Evolutionary conservation across 331 rosid species (phyloP).

Genomic region (Pyracantha coccinea): DNA sequence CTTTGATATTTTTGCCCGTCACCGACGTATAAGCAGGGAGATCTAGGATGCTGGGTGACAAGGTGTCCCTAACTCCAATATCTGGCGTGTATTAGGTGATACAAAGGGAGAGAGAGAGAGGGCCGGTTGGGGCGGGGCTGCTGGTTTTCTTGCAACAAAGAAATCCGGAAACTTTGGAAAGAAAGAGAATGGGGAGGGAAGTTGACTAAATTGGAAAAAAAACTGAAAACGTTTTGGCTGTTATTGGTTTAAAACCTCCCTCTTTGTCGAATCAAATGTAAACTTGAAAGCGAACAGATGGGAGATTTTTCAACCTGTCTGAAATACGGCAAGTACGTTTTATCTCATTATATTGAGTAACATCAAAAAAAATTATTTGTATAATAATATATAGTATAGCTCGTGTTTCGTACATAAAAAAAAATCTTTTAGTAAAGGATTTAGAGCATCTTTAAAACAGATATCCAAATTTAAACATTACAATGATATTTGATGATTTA

Average conservation of each 20-base stretch:
- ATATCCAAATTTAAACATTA: too few relatives aligned
- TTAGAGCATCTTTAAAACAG: too few relatives aligned
- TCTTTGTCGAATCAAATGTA: too few relatives aligned
- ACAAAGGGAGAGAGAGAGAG: slow-evolving; percentile 9
- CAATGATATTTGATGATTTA: too few relatives aligned
- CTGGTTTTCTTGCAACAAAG: background rate
- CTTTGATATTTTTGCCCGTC: slow-evolving; percentile 11
- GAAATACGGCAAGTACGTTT: too few relatives aligned
- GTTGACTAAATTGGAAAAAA: background rate
- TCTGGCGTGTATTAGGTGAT: slow-evolving; percentile 2
- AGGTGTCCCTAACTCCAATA: slow-evolving; percentile 10
- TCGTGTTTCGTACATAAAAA: too few relatives aligned
- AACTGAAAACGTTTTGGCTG: background rate
- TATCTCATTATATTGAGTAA: too few relatives aligned
- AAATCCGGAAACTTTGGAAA: background rate
- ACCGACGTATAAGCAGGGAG: slow-evolving; percentile 23
- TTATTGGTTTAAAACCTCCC: background rate
- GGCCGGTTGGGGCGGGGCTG: slow-evolving; percentile 11
- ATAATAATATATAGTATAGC: too few relatives aligned
- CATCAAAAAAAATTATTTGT: too few relatives aligned
- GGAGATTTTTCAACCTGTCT: too few relatives aligned
- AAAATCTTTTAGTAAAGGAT: too few relatives aligned
- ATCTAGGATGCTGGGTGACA: slow-evolving; percentile 21
- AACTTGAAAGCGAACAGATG: too few relatives aligned
- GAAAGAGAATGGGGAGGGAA: background rate